Evolutionary conservation across 2,329 filamentous ascomycete genomes (phyloP).

Genomic region (Colletotrichum australisinense): DNA sequence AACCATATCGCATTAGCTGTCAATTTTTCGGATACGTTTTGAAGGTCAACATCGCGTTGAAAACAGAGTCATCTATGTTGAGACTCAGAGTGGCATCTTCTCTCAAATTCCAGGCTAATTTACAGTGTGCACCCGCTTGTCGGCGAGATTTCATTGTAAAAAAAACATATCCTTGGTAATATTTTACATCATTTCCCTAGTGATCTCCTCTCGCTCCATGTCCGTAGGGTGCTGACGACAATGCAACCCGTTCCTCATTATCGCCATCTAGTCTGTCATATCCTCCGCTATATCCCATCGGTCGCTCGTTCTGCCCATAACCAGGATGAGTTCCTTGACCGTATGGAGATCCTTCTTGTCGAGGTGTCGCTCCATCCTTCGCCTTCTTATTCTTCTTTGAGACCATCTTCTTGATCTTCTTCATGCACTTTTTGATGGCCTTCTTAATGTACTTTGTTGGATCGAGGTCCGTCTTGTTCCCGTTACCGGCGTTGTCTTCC

Average conservation of each 20-base stretch:
- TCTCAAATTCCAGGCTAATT: too few species aligned
- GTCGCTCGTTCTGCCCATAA: conserved; percentile 5
- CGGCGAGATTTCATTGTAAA: neutral
- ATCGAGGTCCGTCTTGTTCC: neutral
- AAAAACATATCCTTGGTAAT: neutral
- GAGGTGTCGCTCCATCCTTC: neutral
- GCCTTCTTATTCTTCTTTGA: conserved; percentile 18
- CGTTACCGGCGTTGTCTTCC: neutral
- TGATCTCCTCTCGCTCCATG: neutral
- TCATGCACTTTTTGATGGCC: conserved; percentile 12
- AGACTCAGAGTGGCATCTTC: too few species aligned
- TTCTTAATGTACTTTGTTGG: conserved; percentile 22
- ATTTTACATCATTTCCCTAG: neutral
- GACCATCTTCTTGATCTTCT: conserved; percentile 31
- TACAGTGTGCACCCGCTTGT: too few species aligned
- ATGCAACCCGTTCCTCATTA: conserved; percentile 5
- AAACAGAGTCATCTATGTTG: too few species aligned
- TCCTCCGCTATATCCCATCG: conserved; percentile 11
- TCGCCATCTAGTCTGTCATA: neutral
- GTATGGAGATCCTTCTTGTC: neutral
- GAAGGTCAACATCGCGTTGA: too few species aligned
- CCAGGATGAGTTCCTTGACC: conserved; percentile 22
- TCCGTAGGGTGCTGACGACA: conserved; percentile 13
- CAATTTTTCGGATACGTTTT: too few species aligned
- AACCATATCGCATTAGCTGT: too few species aligned